phyloP scores from a whole-genome alignment of 1,284 basidiomycete genomes.

The Sanghuangporus sanghuang region DNA sequence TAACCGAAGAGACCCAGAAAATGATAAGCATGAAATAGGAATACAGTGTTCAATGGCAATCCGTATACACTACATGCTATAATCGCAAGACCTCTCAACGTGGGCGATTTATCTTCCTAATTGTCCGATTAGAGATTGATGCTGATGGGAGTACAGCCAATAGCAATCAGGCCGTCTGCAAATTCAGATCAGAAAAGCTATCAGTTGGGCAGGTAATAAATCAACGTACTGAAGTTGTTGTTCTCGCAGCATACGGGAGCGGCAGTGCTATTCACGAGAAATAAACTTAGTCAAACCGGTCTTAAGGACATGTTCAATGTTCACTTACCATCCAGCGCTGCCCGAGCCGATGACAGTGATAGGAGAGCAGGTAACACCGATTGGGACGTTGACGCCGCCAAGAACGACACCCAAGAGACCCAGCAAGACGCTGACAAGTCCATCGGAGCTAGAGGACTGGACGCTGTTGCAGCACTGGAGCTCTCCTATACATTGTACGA shows the following conservation, averaged over 20 bases:
- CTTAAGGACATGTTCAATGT: background rate
- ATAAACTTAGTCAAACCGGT: background rate
- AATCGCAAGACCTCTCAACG: too few species aligned
- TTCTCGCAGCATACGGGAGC: constrained; percentile 36
- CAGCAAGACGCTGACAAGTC: constrained; percentile 22
- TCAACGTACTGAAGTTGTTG: constrained; percentile 29
- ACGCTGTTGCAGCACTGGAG: constrained; percentile 29
- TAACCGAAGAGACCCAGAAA: too few species aligned
- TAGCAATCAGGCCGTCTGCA: too few species aligned
- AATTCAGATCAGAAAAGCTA: background rate
- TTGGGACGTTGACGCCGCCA: constrained; percentile 24
- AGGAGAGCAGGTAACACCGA: constrained; percentile 30
- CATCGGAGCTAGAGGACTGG: constrained; percentile 22
- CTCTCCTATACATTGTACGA: constrained; percentile 26
- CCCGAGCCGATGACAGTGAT: constrained; percentile 29
- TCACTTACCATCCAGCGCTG: constrained; percentile 12
- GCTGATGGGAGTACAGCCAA: too few species aligned
- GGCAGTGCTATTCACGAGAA: constrained; percentile 20
- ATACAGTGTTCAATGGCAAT: too few species aligned
- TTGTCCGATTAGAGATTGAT: too few species aligned
- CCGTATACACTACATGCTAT: too few species aligned
- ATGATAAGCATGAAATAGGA: too few species aligned
- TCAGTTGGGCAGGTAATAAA: background rate
- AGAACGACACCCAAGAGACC: constrained; percentile 27
- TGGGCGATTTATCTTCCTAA: too few species aligned